phyloP scores from a whole-genome alignment of 164 flowering plant species.

The Malania oleifera region DNA sequence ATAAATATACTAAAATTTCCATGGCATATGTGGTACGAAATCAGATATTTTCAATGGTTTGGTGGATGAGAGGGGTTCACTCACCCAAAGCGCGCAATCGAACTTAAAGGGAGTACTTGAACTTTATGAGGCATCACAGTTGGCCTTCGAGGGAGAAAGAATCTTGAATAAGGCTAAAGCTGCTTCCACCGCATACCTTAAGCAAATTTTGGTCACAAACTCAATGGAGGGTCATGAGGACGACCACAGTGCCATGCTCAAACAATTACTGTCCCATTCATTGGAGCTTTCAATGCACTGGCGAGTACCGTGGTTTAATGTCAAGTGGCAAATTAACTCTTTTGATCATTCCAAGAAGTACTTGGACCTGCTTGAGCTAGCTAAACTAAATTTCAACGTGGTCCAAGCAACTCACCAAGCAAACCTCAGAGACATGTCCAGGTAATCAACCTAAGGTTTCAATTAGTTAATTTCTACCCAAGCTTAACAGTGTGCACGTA shows the following conservation, averaged over 20 bases:
- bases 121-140: slow-evolving; percentile 39
- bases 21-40: too few species aligned
- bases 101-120: slow-evolving; percentile 22
- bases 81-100: neutral
- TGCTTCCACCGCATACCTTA: slow-evolving; percentile 16
- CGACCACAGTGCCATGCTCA: too few species aligned
- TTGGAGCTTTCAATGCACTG: slow-evolving; percentile 32
- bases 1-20: too few species aligned
- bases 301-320: slow-evolving; percentile 32
- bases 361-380: slow-evolving; percentile 24
- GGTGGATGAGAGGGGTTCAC: neutral
- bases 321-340: slow-evolving; percentile 24
- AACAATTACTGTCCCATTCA: too few species aligned
- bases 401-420: slow-evolving; percentile 36
- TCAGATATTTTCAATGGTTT: neutral
- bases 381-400: slow-evolving; percentile 40
- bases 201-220: neutral
- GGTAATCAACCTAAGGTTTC: too few species aligned
- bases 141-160: slow-evolving; percentile 26
- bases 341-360: slow-evolving; percentile 13
- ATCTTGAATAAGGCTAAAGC: slow-evolving; percentile 25
- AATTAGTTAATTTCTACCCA: too few species aligned
- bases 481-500: too few species aligned
- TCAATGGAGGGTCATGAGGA: too few species aligned
- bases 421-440: slow-evolving; percentile 24